Percentiles rank a stretch among this genome's conserved stretches.
Conservation (phyloP, 2,329 filamentous ascomycete species). For the Exophiala calicioides region DNA sequence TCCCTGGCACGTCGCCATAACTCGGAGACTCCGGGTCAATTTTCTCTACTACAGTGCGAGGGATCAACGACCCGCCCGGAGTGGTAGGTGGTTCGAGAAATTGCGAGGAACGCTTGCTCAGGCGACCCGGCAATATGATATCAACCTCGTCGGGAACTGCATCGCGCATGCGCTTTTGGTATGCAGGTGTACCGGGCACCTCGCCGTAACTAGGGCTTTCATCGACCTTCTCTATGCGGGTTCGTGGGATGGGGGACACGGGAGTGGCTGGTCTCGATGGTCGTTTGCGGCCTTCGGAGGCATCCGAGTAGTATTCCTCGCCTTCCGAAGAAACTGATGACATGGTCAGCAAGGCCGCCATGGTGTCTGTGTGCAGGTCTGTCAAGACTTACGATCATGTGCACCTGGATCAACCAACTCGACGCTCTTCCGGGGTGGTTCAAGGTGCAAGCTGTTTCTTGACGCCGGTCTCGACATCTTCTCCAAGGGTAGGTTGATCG, state of each 20-base stretch:
- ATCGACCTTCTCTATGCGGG: slow-evolving; percentile 65
- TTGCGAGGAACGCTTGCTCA: slow-evolving; percentile 43
- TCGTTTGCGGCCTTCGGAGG: slow-evolving; percentile 56
- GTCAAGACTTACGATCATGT: slow-evolving; percentile 43
- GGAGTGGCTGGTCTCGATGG: slow-evolving; percentile 38
- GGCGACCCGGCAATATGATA: slow-evolving; percentile 52
- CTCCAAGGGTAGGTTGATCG: slow-evolving; percentile 11
- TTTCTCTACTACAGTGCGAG: slow-evolving; percentile 63
- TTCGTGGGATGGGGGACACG: slow-evolving; percentile 59
- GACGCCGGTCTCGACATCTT: slow-evolving; percentile 25
- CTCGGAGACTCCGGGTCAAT: slow-evolving; percentile 58
- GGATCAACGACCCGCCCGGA: slow-evolving; percentile 56
- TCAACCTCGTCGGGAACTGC: slow-evolving; percentile 66
- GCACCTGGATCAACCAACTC: slow-evolving; percentile 60
- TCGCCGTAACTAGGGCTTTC: slow-evolving; percentile 60
- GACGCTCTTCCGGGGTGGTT: slow-evolving; percentile 57
- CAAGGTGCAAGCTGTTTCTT: slow-evolving; percentile 43
- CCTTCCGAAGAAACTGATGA: slow-evolving; percentile 49
- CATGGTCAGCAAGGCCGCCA: slow-evolving; percentile 19
- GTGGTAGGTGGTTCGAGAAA: slow-evolving; percentile 49
- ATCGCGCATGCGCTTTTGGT: slow-evolving; percentile 58
- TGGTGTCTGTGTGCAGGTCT: background rate
- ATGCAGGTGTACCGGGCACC: slow-evolving; percentile 62
- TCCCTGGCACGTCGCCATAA: slow-evolving; percentile 64
- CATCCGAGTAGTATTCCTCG: slow-evolving; percentile 67